Conservation (phyloP, 2,329 filamentous ascomycete genomes). For the Aciculosporium take region DNA sequence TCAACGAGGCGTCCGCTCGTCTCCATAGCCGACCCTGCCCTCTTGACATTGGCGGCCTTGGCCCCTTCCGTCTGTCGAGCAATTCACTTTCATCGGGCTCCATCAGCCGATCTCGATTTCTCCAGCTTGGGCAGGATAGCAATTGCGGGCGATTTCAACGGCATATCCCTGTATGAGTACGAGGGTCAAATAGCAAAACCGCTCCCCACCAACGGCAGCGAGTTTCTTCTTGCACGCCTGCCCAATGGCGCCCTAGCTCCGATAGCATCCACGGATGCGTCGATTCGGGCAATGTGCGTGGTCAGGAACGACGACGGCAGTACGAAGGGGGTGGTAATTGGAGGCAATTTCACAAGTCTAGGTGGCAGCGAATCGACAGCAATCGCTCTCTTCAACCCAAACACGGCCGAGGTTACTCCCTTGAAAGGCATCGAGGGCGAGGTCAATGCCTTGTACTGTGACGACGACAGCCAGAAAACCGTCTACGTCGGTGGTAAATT, state of each 20-base stretch:
- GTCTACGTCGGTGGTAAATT: constrained; percentile 90
- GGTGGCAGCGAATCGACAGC: constrained; percentile 61
- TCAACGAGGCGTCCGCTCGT: constrained; percentile 24
- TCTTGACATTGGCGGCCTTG: constrained; percentile 27
- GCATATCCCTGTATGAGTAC: constrained; percentile 80
- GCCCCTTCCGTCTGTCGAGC: constrained; percentile 31
- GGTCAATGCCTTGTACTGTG: constrained; percentile 72
- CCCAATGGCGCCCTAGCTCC: constrained; percentile 74
- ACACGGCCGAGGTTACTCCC: constrained; percentile 54
- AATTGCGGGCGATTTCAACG: constrained; percentile 77
- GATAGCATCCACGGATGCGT: constrained; percentile 63
- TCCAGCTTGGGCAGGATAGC: constrained; percentile 67
- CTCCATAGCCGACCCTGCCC: constrained; percentile 13
- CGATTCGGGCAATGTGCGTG: constrained; percentile 78
- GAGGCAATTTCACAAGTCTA: constrained; percentile 90
- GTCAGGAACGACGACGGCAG: constrained; percentile 54
- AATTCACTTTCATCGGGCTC: constrained; percentile 45
- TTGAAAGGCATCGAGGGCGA: constrained; percentile 69
- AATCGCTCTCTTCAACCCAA: constrained; percentile 68
- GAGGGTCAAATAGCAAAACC: constrained; percentile 60
- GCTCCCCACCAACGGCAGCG: constrained; percentile 59
- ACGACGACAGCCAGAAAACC: constrained; percentile 53
- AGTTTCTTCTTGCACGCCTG: constrained; percentile 65
- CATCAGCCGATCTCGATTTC: constrained; percentile 63
- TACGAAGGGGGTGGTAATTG: constrained; percentile 64